A percentile compares a stretch with the other conserved stretches of the same genome.
phyloP scores from a whole-genome alignment of 129 eudicot genomes.

The sunflower (Helianthus annuus) region HanXRQr2.0-SUNRISE NC_035436.2:147375663-147376162 shows the following conservation, averaged over 20 bases:
- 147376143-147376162: slow-evolving; percentile 75
- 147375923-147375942: slow-evolving; percentile 56
- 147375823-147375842: slow-evolving; percentile 82
- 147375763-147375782: slow-evolving; percentile 36
- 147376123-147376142: slow-evolving; percentile 45
- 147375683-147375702: slow-evolving; percentile 53
- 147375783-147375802: slow-evolving; percentile 71
- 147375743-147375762: slow-evolving; percentile 66
- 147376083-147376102: slow-evolving; percentile 69
- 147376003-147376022: slow-evolving; percentile 77
- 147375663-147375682: slow-evolving; percentile 73
- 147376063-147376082: slow-evolving; percentile 66
- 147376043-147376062: slow-evolving; percentile 68
- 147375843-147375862: slow-evolving; percentile 70
- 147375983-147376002: slow-evolving; percentile 80
- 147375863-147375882: slow-evolving; percentile 59
- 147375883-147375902: slow-evolving; percentile 68
- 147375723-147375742: slow-evolving; percentile 74
- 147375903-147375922: slow-evolving; percentile 74
- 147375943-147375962: slow-evolving; percentile 86
- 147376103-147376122: slow-evolving; percentile 71
- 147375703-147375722: slow-evolving; percentile 74
- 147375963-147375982: slow-evolving; percentile 95
- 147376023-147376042: slow-evolving; percentile 88
- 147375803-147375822: slow-evolving; percentile 83